phyloP scores from a whole-genome alignment of 2,329 filamentous ascomycete species.

The Botryotinia narcissicola region DNA sequence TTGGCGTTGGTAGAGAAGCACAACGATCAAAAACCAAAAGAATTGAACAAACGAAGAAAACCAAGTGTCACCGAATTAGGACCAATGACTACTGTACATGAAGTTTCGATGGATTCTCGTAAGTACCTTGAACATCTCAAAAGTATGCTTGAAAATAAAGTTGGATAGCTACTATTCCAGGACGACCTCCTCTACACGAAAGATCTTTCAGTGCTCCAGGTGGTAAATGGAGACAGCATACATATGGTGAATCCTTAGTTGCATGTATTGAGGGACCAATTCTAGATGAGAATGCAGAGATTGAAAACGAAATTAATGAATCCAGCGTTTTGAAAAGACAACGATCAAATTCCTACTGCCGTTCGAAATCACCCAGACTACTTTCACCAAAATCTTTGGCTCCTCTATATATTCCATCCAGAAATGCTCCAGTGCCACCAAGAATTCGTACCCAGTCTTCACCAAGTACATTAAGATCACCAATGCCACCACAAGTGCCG shows the following conservation, averaged over 20 bases:
- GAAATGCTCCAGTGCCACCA: conserved; percentile 24
- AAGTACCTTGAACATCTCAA: conserved; percentile 39
- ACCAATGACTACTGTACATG: conserved; percentile 67
- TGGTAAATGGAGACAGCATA: conserved; percentile 47
- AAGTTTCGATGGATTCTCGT: conserved; percentile 69
- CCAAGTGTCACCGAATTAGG: conserved; percentile 63
- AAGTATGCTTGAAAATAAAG: conserved; percentile 20
- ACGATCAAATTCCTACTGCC: background rate
- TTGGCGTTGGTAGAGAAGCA: conserved; percentile 38
- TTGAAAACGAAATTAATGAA: conserved; percentile 21
- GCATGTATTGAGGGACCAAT: conserved; percentile 38
- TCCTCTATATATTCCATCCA: conserved; percentile 55
- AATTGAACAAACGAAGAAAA: conserved; percentile 59
- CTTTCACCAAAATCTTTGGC: conserved; percentile 54
- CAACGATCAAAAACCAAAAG: conserved; percentile 53
- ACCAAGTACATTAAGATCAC: conserved; percentile 46
- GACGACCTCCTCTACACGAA: conserved; percentile 62
- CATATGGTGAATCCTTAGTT: conserved; percentile 40
- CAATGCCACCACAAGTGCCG: conserved; percentile 42
- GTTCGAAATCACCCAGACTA: conserved; percentile 38
- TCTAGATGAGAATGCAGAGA: conserved; percentile 40
- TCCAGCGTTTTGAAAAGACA: conserved; percentile 3
- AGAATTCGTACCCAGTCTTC: conserved; percentile 27
- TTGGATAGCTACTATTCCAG: conserved; percentile 61
- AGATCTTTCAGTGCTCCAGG: conserved; percentile 62